phyloP scores from a whole-genome alignment of 306 rosid genomes.

The Dalbergia cultrata region DNA sequence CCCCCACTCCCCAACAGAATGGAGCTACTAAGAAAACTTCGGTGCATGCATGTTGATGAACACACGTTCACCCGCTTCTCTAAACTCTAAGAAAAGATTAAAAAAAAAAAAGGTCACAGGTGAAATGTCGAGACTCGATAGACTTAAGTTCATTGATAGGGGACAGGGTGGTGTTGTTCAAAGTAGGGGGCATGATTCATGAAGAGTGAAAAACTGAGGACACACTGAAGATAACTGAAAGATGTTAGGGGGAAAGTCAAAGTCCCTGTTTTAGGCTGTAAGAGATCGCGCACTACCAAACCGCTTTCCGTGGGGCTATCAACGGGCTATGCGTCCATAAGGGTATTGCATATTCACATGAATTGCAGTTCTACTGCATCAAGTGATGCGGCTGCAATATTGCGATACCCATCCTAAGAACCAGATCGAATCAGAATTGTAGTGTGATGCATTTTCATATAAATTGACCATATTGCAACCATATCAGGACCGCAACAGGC shows the following conservation, averaged over 20 bases:
- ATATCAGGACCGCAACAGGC: too few species aligned
- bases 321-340: too few species aligned
- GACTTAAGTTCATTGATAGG: neutral
- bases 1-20: neutral
- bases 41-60: neutral
- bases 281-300: neutral
- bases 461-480: too few species aligned
- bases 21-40: neutral
- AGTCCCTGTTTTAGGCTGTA: constrained; percentile 6
- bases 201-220: neutral
- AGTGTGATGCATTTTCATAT: too few species aligned
- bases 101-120: too few species aligned
- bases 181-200: neutral
- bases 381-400: too few species aligned
- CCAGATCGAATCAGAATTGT: too few species aligned
- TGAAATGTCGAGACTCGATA: too few species aligned
- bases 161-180: neutral
- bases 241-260: constrained; percentile 4
- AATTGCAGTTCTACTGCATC: too few species aligned
- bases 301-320: too few species aligned
- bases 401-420: too few species aligned
- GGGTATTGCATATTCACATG: neutral
- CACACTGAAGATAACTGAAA: neutral
- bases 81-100: too few species aligned
- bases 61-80: neutral